Percentiles rank a stretch among this genome's conserved stretches.
These are phyloP conservation scores for Rhynchospora breviuscula DNA, from an alignment of 176 grass and related monocot genomes.

Conservation along the genomic window DNA sequence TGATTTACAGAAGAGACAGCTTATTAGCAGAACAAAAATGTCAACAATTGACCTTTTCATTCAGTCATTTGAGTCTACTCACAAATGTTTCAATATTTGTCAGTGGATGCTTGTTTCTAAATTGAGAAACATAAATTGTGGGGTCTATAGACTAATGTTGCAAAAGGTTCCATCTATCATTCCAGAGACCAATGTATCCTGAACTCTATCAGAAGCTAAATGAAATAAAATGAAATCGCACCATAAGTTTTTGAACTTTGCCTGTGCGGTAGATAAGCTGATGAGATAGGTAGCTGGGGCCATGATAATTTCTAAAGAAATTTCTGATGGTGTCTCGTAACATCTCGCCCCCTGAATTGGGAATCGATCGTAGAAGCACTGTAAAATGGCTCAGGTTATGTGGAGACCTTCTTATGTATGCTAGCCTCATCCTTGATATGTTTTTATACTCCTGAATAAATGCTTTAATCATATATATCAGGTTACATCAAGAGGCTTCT, in stretches of 20 bases:
- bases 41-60: background rate
- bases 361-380: constrained; percentile 74
- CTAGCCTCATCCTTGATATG: constrained; percentile 71
- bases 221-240: constrained; percentile 25
- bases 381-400: constrained; percentile 78
- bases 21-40: background rate
- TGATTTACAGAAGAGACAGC: background rate
- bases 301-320: constrained; percentile 88
- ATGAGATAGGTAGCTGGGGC: constrained; percentile 88
- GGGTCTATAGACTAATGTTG: background rate
- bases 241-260: constrained; percentile 69
- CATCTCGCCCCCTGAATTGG: constrained; percentile 42
- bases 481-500: background rate
- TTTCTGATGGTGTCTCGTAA: constrained; percentile 68
- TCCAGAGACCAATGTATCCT: background rate
- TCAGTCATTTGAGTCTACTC: background rate
- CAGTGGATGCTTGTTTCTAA: background rate
- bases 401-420: constrained; percentile 54
- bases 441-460: constrained; percentile 64
- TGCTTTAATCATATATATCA: constrained; percentile 30
- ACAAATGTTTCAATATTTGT: background rate
- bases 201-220: background rate
- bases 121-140: background rate
- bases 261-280: constrained; percentile 69
- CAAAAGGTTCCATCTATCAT: background rate